Evolutionary conservation across 768 basidiomycete species (phyloP).

Genomic region (Termitomyces sp.): DNA sequence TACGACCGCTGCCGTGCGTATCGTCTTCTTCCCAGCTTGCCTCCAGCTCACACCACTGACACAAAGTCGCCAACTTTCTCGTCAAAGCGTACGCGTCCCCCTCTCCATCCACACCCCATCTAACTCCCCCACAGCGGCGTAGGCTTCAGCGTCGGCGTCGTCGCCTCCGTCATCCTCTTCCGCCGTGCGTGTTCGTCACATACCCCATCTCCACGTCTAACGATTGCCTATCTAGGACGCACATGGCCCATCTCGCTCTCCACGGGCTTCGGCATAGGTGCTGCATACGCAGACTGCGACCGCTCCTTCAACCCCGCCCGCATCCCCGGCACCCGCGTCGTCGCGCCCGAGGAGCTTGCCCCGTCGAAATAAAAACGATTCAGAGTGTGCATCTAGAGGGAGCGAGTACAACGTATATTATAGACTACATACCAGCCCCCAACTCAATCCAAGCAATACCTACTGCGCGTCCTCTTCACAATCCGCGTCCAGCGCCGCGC

Average conservation of each 20-base stretch:
- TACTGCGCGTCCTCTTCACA: too few relatives aligned
- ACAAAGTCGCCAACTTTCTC: slow-evolving; percentile 69
- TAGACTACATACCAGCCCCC: too few relatives aligned
- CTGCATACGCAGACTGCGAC: slow-evolving; percentile 91
- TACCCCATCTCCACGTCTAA: too few relatives aligned
- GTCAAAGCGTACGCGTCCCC: slow-evolving; percentile 72
- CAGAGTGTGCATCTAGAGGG: too few relatives aligned
- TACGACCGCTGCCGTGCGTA: slow-evolving; percentile 84
- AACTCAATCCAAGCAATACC: too few relatives aligned
- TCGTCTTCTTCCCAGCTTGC: slow-evolving; percentile 2
- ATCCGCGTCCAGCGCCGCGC: too few relatives aligned
- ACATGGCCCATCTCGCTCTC: slow-evolving; percentile 84
- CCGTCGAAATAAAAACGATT: neutral
- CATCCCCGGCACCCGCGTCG: slow-evolving; percentile 77
- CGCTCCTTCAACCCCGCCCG: slow-evolving; percentile 90
- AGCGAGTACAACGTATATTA: too few relatives aligned
- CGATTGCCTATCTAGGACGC: slow-evolving; percentile 62
- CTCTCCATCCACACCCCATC: neutral
- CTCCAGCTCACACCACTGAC: slow-evolving; percentile 6
- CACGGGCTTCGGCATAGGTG: slow-evolving; percentile 84
- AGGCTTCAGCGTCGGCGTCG: slow-evolving; percentile 85
- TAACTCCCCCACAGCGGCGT: slow-evolving; percentile 56
- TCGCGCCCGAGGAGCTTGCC: slow-evolving; percentile 37
- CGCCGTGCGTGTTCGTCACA: slow-evolving; percentile 57
- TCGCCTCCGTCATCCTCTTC: slow-evolving; percentile 89